Evolutionary conservation across 108 stramenopile genomes (phyloP), one percentile per base, ranked within the genome.

Genomic region (Aurantiochytrium sp.): DNA sequence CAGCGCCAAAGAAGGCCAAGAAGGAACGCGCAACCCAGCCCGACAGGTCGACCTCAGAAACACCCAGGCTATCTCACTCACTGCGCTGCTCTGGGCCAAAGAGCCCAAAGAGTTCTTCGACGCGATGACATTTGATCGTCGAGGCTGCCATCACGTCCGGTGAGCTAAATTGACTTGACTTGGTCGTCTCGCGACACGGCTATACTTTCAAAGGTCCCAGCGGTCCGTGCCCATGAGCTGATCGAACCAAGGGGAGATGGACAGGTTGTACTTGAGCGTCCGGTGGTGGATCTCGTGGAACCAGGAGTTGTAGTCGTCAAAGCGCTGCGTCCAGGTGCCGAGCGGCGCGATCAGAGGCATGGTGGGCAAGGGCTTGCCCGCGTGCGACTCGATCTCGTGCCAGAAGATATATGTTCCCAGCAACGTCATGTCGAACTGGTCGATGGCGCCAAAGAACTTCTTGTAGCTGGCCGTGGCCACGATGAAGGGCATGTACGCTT

Each of bases 171-270:
- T n/a, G n/a, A n/a, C n/a, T n/a, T n/a, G n/a, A n/a, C n/a, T n/a
- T n/a, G n/a, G n/a, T n/a, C n/a, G n/a, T n/a, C n/a, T n/a, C n/a
- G n/a, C n/a, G n/a, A n/a, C n/a, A n/a, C n/a, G n/a, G n/a, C n/a
- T n/a, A n/a, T n/a, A n/a, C n/a, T n/a, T n/a, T n/a, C n/a, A 65
- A 65, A 65, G 59, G 32, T 81, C 73, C 73, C 73, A 81, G 12
- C 73, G 73, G 24, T 41, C 39, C 45, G 73, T 81, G 6, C 73
- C 73, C 73, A 81, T 81, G 73, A 81, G 73, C 73, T 48, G 42
- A 24, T 81, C 73, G 73, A 81, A 81, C 39, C 45, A 81, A 15
- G 39, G 45, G 30, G 73, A 22, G 45, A 81, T 81, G 39, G 73
- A 81, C 0, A 48, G 30, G 73, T 81, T 81, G 12, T 41, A 48